Evolutionary conservation across 2,329 filamentous ascomycete species (phyloP), one percentile per base, ranked within the genome.

Genomic region (Daldinia sp.): DNA sequence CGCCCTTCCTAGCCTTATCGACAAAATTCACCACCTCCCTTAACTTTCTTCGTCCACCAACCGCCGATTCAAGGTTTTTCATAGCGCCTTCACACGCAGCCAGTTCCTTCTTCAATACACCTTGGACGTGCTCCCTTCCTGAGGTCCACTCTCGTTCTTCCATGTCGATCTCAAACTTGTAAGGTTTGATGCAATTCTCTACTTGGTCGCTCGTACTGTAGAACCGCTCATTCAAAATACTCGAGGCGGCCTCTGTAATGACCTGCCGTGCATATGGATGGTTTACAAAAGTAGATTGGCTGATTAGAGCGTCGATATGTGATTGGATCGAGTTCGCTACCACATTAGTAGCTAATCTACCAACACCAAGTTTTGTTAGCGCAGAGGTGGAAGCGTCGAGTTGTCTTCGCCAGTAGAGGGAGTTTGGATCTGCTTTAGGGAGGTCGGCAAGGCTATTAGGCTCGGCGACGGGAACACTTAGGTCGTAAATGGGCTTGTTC

Each of bases 161-260:
- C 43, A 99, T 89, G 71, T 99, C 95, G 61, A 99, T 96, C 66
- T 97, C 93, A 70, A 94, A 98, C 76, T 99, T 99, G 82, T 94
- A 99, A 0, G 96, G 95, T 77, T 99, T 99, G 78, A 99, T 96
- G 75, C 94, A 99, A 75, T 98, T 98, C 77, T 99, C 95, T 0
- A 99, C 92, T 78, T 98, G 95, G 73, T 99, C 96, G 66, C 92
- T 95, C 1, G 96, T 99, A 77, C 94, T 95, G 79, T 97, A 98
- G 67, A 96, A 97, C 11, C 94, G 85, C 72, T 99, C 95, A 68
- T 95, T 95, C 10, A 99, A 80, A 54, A 99, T 98, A 23, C 88
- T 90, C 0, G 92, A 91, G 1, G 93, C 93, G 0, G 95, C 94
- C 70, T 97, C 93, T 48, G 88, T 91, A 68, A 99, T 98, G n/a